These are phyloP conservation scores for Hypoxylon sp. DNA, from an alignment of 2,329 filamentous ascomycete genomes.

Conservation along the genomic window DNA sequence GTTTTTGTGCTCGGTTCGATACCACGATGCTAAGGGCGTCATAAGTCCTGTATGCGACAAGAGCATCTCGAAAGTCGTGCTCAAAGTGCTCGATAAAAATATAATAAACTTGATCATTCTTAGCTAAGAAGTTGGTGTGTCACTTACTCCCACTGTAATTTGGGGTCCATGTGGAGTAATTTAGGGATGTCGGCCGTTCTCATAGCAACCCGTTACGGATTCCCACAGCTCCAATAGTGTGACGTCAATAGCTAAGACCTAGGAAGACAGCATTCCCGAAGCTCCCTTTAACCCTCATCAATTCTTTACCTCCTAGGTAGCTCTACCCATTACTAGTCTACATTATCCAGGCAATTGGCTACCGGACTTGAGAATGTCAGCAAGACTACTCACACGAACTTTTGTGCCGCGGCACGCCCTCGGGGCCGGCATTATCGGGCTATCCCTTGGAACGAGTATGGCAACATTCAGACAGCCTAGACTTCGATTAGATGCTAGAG, in stretches of 20 bases:
- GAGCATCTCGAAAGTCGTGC: conserved; percentile 25
- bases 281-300: conserved; percentile 11
- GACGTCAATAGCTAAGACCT: conserved; percentile 38
- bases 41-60: background rate
- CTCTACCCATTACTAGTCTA: background rate
- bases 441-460: conserved; percentile 55
- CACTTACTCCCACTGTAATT: background rate
- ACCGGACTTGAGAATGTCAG: conserved; percentile 40
- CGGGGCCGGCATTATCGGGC: conserved; percentile 55
- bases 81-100: background rate
- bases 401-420: conserved; percentile 49
- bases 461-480: conserved; percentile 43
- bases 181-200: conserved; percentile 20
- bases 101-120: conserved; percentile 1
- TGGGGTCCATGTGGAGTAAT: conserved; percentile 26
- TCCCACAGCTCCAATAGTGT: conserved; percentile 18
- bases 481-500: conserved; percentile 48
- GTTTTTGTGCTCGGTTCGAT: conserved; percentile 27
- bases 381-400: conserved; percentile 44
- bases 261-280: conserved; percentile 16
- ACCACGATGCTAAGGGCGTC: conserved; percentile 17
- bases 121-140: background rate
- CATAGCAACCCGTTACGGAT: background rate
- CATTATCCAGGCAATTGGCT: background rate
- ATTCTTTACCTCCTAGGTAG: background rate